Evolutionary conservation across 371 early-diverging fungal genomes (phyloP).

Genomic region (Syncephalastrum sp.): DNA sequence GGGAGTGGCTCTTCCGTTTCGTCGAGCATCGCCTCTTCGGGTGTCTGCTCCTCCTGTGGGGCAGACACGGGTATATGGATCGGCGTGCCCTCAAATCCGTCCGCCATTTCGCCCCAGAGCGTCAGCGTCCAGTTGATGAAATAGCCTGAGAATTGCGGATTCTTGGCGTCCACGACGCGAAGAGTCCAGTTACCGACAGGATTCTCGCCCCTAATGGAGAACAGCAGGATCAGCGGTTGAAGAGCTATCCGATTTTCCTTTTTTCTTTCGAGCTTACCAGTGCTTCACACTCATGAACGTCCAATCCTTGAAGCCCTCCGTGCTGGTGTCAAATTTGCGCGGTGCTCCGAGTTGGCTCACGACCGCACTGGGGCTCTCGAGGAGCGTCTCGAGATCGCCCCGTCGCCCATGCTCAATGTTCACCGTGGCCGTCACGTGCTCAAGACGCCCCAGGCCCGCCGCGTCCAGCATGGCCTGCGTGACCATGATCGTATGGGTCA

Average conservation of each 20-base stretch:
- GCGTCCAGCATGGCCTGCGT: conserved; percentile 41
- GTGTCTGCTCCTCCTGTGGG: background rate
- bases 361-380: conserved; percentile 71
- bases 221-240: background rate
- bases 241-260: background rate
- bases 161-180: conserved; percentile 52
- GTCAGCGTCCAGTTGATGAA: conserved; percentile 66
- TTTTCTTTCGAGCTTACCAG: conserved; percentile 60
- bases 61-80: conserved; percentile 7
- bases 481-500: conserved; percentile 29
- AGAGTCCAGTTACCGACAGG: conserved; percentile 63
- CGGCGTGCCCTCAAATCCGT: conserved; percentile 12
- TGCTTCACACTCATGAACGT: conserved; percentile 95
- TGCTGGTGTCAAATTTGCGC: conserved; percentile 65
- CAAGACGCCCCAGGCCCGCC: conserved; percentile 58
- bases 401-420: conserved; percentile 73
- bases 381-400: conserved; percentile 79
- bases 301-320: conserved; percentile 81
- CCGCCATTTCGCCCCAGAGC: conserved; percentile 63
- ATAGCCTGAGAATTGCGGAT: conserved; percentile 43
- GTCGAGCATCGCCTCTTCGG: background rate
- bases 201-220: conserved; percentile 23
- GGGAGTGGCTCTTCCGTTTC: background rate
- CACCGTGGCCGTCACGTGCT: conserved; percentile 85
- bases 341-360: conserved; percentile 69